Evolutionary conservation across 768 basidiomycete genomes (phyloP).

Genomic region (Naematelia encephala): DNA sequence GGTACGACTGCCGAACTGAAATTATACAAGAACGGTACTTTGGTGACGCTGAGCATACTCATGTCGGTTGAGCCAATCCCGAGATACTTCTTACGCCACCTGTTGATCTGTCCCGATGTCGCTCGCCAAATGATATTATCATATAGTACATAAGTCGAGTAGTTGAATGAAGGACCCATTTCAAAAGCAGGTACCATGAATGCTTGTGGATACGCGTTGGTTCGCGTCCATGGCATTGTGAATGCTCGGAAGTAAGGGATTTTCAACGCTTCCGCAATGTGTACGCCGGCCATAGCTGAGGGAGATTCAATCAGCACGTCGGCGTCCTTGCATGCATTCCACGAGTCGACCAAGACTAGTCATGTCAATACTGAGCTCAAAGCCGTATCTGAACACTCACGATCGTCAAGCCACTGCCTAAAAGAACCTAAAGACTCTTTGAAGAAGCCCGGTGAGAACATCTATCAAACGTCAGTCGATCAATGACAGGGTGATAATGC

Average conservation of each 20-base stretch:
- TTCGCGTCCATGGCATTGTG: conserved; percentile 54
- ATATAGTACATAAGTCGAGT: conserved; percentile 59
- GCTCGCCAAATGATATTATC: conserved; percentile 68
- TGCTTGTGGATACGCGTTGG: conserved; percentile 63
- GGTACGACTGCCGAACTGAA: conserved; percentile 67
- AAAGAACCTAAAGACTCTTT: conserved; percentile 62
- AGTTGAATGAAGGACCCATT: conserved; percentile 60
- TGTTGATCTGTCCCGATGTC: conserved; percentile 64
- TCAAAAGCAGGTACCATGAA: conserved; percentile 63
- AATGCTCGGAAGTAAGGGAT: conserved; percentile 62
- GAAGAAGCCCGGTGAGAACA: conserved; percentile 72
- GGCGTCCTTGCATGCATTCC: conserved; percentile 63
- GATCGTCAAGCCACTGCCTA: conserved; percentile 64
- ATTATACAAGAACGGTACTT: conserved; percentile 63
- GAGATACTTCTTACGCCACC: conserved; percentile 61
- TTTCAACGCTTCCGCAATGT: conserved; percentile 65
- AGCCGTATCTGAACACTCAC: conserved; percentile 51
- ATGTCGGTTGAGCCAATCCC: conserved; percentile 59
- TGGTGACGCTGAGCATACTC: conserved; percentile 61
- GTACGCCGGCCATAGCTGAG: conserved; percentile 67
- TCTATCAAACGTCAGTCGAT: conserved; percentile 51
- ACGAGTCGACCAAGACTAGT: conserved; percentile 62
- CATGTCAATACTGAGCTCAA: background rate
- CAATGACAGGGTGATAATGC: too few species aligned
- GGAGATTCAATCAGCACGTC: conserved; percentile 67